These are phyloP conservation scores for Capronia coronata DNA, from an alignment of 2,329 filamentous ascomycete species.

Conservation along the genomic window DNA sequence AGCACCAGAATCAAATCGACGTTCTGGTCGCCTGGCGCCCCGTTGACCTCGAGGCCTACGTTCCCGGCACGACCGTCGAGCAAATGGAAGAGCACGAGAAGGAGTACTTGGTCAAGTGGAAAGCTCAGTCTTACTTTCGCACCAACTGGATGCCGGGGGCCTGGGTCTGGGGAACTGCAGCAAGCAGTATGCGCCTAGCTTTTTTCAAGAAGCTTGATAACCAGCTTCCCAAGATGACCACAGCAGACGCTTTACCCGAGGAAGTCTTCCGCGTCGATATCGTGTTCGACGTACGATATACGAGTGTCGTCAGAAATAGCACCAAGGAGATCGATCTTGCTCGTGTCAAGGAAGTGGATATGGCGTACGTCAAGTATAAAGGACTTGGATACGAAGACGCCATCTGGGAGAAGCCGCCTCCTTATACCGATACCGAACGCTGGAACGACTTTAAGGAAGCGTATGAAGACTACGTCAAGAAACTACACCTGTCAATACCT, in stretches of 20 bases:
- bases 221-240: constrained; percentile 60
- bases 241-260: constrained; percentile 75
- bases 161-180: constrained; percentile 73
- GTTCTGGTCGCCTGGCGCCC: constrained; percentile 86
- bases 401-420: constrained; percentile 80
- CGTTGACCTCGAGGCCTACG: constrained; percentile 51
- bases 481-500: constrained; percentile 63
- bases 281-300: constrained; percentile 73
- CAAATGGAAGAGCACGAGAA: constrained; percentile 68
- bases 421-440: constrained; percentile 55
- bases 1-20: constrained; percentile 61
- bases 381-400: constrained; percentile 84
- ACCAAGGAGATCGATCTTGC: constrained; percentile 64
- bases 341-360: constrained; percentile 64
- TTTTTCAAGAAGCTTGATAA: constrained; percentile 66
- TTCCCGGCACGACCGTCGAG: constrained; percentile 47
- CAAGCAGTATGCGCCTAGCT: constrained; percentile 58
- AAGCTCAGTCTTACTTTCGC: constrained; percentile 69
- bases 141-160: constrained; percentile 81
- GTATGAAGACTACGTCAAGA: constrained; percentile 78
- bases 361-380: constrained; percentile 82
- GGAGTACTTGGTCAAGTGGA: constrained; percentile 90
- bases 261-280: constrained; percentile 82
- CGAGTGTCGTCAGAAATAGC: constrained; percentile 49
- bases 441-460: constrained; percentile 77